Base-by-base conservation (phyloP, 148 eudicot species). In the Agrostemma githago region DNA sequence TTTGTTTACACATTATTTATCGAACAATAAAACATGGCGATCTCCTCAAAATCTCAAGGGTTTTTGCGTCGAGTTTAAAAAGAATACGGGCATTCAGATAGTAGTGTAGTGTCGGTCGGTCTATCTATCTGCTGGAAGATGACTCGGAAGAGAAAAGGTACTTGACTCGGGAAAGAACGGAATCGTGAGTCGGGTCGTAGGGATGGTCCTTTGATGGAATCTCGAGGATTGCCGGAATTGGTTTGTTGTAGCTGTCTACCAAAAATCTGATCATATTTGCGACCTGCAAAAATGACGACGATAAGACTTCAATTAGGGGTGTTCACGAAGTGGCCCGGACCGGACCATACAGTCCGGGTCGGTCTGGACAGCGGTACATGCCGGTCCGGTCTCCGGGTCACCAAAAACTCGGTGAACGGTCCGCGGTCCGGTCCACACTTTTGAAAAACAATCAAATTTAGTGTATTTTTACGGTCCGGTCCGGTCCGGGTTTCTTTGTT, bases 171-270 rank as follows among this genome's bases (percentile, higher is more conserved):
- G 98, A 93, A 71, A 93, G 98, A 66, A 93, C 88, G 0, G 98
- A 93, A 74, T 93, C 98, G n/a, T 91, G 98, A 44, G 89, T 80
- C 48, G 98, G 95, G 81, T 93, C 98, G 34, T 93, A 93, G 51
- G 98, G 98, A 83, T 91, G 97, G 80, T 91, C 97, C 90, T 93
- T 93, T 34, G 98, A 93, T 6, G 98, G 98, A 74, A 93, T 93
- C 85, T 93, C 98, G 79, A 93, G 77, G 71, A 93, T 93, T 75
- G 98, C 98, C 0, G 98, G 98, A 68, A 93, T 85, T 58, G 98
- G 95, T 72, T 87, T 89, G 90, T 91, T 93, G 83, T 93, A 93
- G 91, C 98, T 89, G 81, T 93, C 98, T 7, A 93, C 98, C 53
- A 91, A 42, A 80, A 88, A 86, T 77, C 98, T 88, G 64, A 93